Evolutionary conservation across 306 rosid genomes (phyloP), one percentile per base, ranked within the genome.

Genomic region (Inga leiocalycina): DNA sequence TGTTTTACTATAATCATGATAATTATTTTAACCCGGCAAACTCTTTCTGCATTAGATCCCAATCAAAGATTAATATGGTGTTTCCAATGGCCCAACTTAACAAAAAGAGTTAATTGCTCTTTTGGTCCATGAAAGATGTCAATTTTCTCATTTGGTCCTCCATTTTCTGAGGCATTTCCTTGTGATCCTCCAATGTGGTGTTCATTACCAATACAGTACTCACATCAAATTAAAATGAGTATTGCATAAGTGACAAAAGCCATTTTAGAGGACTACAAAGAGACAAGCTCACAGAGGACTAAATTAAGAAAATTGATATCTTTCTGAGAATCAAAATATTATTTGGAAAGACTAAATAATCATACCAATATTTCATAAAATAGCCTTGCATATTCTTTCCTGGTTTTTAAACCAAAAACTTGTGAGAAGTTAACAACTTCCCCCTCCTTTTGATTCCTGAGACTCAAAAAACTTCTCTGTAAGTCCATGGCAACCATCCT

Each of bases 401-500:
- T n/a, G n/a, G n/a, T n/a, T n/a, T n/a, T n/a, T n/a, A n/a, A n/a
- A n/a, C n/a, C n/a, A n/a, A n/a, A n/a, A n/a, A n/a, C n/a, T n/a
- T n/a, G n/a, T n/a, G n/a, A n/a, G n/a, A n/a, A n/a, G n/a, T n/a
- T n/a, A n/a, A n/a, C n/a, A n/a, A 30, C 81, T 84, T 82, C 80
- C 81, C 80, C 81, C 80, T 76, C 30, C 32, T 85, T 77, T 20
- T 64, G 84, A 52, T 64, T 51, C 45, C 74, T 77, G 39, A 41
- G 71, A 34, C 68, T 75, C 5, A 66, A 57, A 83, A 90, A 90
- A 43, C 57, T 82, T 75, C 34, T 6, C 41, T 39, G 41, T 8
- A 39, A 39, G 8, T 39, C 41, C 41, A 39, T 39, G 41, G 41
- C 41, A 39, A 39, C 41, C 8, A 5, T 8, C 41, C 41, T 39